phyloP scores from a whole-genome alignment of 2,329 filamentous ascomycete genomes.

The Orbilia ellipsospora region DNA sequence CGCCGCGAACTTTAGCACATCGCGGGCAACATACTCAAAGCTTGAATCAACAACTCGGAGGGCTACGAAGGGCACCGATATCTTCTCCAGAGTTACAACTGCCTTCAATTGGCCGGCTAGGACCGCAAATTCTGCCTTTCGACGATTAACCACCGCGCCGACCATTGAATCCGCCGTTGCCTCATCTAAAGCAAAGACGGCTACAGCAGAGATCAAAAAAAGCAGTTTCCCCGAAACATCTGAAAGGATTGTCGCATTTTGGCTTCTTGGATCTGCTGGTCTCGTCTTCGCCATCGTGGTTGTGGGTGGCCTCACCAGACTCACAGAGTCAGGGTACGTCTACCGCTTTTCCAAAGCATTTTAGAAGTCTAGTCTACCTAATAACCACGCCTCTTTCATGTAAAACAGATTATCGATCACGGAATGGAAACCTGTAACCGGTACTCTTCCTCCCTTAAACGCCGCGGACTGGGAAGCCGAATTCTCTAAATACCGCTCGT shows the following conservation, averaged over 20 bases:
- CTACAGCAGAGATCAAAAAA: slow-evolving; percentile 17
- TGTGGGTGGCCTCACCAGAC: slow-evolving; percentile 88
- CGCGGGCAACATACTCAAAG: slow-evolving; percentile 22
- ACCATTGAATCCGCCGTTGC: slow-evolving; percentile 9
- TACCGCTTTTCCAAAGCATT: background rate
- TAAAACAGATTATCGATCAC: slow-evolving; percentile 85
- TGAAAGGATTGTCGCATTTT: slow-evolving; percentile 84
- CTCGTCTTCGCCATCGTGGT: slow-evolving; percentile 98
- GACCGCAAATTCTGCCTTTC: slow-evolving; percentile 25
- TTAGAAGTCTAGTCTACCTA: background rate
- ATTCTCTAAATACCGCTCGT: slow-evolving; percentile 90
- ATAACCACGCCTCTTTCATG: background rate
- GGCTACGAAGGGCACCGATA: background rate
- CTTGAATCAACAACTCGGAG: slow-evolving; percentile 14
- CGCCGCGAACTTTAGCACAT: slow-evolving; percentile 29
- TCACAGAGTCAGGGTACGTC: slow-evolving; percentile 89
- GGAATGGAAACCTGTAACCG: slow-evolving; percentile 97
- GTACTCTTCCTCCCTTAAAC: slow-evolving; percentile 84
- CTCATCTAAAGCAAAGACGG: background rate
- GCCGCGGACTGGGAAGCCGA: slow-evolving; percentile 87
- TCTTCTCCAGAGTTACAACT: slow-evolving; percentile 16
- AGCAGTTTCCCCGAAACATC: slow-evolving; percentile 68
- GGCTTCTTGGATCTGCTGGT: slow-evolving; percentile 88
- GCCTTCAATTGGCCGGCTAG: slow-evolving; percentile 11
- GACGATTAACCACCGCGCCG: slow-evolving; percentile 23